Evolutionary conservation across 2,329 filamentous ascomycete species (phyloP).

Genomic region (Diaporthe amygdali): DNA sequence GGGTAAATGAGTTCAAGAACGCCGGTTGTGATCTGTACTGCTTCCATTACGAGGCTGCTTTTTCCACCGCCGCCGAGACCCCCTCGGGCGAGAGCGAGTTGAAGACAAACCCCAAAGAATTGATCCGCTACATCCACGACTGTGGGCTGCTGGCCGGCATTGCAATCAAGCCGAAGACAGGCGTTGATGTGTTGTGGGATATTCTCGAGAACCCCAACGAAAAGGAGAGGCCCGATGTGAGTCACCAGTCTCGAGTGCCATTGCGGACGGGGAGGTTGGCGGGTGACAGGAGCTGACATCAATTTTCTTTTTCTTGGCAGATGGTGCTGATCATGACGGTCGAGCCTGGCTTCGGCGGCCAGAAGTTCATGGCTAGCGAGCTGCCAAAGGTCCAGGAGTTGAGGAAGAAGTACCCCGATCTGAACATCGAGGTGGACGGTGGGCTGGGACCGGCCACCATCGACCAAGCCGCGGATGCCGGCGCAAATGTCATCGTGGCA

Average conservation of each 20-base stretch:
- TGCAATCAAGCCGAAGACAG: constrained; percentile 91
- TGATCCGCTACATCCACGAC: constrained; percentile 91
- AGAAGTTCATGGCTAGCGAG: constrained; percentile 97
- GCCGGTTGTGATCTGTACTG: constrained; percentile 99
- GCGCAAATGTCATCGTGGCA: constrained; percentile 97
- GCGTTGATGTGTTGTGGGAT: constrained; percentile 90
- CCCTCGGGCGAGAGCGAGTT: constrained; percentile 72
- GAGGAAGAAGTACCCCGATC: constrained; percentile 81
- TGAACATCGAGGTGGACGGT: constrained; percentile 96
- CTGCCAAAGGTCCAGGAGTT: constrained; percentile 91
- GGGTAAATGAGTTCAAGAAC: constrained; percentile 93
- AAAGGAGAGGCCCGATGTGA: constrained; percentile 85
- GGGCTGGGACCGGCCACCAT: constrained; percentile 89
- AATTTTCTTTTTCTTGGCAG: too few species aligned
- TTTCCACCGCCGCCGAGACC: constrained; percentile 83
- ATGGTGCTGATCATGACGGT: constrained; percentile 99
- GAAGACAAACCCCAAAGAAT: constrained; percentile 80
- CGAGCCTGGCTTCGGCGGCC: constrained; percentile 94
- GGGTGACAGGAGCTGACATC: background rate
- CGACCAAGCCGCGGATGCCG: constrained; percentile 91
- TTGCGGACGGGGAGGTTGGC: background rate
- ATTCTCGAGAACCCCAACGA: constrained; percentile 76
- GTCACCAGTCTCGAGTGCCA: constrained; percentile 39
- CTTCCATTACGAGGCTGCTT: constrained; percentile 98
- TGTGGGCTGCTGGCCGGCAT: constrained; percentile 89